These are phyloP conservation scores for Polytrichum commune DNA, from an alignment of 225 moss, liverwort and hornwort species.

Conservation along the genomic window DNA sequence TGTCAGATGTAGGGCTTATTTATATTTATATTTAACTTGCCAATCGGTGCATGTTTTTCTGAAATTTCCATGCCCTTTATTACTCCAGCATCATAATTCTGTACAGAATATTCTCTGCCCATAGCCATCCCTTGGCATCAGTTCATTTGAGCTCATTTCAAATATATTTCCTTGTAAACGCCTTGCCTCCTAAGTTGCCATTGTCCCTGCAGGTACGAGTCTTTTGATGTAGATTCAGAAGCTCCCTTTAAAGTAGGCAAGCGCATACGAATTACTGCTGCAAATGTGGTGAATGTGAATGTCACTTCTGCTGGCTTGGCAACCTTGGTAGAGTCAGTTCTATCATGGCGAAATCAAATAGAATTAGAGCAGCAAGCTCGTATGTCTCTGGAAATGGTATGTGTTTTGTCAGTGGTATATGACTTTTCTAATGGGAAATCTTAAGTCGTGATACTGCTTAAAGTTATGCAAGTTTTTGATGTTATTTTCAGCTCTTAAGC, in stretches of 20 bases:
- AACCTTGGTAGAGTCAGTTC: conserved; percentile 66
- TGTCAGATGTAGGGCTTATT: no score
- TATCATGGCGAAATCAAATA: conserved; percentile 88
- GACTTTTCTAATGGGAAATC: no score
- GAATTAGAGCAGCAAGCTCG: conserved; percentile 83
- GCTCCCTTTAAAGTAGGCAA: conserved; percentile 84
- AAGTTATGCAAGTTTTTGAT: no score
- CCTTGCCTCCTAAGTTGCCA: not conserved
- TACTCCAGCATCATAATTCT: not conserved
- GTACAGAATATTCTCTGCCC: not conserved
- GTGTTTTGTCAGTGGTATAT: not conserved
- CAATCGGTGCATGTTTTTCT: no score
- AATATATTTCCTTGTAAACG: no score
- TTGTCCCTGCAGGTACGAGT: conserved; percentile 69
- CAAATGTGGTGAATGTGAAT: conserved; percentile 92
- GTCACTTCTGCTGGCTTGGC: conserved; percentile 87
- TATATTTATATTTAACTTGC: no score
- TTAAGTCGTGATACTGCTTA: no score
- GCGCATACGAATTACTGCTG: conserved; percentile 82
- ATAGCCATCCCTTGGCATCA: not conserved
- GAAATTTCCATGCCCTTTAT: not conserved
- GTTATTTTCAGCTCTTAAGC: no score
- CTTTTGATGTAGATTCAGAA: conserved; percentile 78
- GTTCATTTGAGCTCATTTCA: not conserved
- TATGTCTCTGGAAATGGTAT: conserved; percentile 81